These are phyloP conservation scores for Rhazya stricta DNA, from an alignment of 257 asterid species.

Conservation along the genomic window DNA sequence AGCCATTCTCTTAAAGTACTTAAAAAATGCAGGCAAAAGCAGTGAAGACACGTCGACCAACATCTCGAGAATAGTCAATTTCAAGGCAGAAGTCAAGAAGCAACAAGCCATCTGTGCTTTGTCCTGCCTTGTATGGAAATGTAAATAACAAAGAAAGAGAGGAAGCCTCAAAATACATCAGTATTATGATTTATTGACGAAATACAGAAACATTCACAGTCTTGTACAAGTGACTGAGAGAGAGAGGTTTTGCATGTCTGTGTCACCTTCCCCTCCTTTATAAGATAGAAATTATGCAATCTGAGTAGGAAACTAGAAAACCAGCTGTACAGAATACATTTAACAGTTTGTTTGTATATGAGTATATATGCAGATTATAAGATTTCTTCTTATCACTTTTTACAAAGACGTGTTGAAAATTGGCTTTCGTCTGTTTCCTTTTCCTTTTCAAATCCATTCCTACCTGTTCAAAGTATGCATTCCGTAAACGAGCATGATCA, in stretches of 20 bases:
- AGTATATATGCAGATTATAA: not conserved
- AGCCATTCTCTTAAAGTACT: too few relatives aligned
- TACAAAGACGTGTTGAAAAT: not conserved
- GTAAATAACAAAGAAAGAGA: not conserved
- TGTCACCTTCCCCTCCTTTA: not conserved
- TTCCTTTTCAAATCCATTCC: conserved; percentile 33
- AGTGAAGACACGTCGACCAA: not conserved
- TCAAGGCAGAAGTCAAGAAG: not conserved
- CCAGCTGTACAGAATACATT: not conserved
- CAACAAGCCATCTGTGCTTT: not conserved
- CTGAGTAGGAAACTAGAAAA: not conserved
- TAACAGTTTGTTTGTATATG: not conserved
- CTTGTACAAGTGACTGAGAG: not conserved
- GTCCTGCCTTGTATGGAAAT: not conserved
- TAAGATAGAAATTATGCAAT: too few relatives aligned
- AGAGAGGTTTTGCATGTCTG: not conserved
- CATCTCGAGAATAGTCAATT: not conserved
- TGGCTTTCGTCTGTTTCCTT: not conserved
- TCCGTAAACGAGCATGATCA: conserved; percentile 93
- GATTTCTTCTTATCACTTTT: not conserved
- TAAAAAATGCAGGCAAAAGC: not conserved
- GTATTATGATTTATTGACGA: not conserved
- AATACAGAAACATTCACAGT: not conserved
- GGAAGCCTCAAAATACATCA: not conserved
- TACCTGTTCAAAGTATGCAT: conserved; percentile 98